Percentiles rank a stretch among this genome's conserved stretches.
Evolutionary conservation across 2,329 filamentous ascomycete genomes (phyloP).

Genomic region (Cordyceps pruinosa): DNA sequence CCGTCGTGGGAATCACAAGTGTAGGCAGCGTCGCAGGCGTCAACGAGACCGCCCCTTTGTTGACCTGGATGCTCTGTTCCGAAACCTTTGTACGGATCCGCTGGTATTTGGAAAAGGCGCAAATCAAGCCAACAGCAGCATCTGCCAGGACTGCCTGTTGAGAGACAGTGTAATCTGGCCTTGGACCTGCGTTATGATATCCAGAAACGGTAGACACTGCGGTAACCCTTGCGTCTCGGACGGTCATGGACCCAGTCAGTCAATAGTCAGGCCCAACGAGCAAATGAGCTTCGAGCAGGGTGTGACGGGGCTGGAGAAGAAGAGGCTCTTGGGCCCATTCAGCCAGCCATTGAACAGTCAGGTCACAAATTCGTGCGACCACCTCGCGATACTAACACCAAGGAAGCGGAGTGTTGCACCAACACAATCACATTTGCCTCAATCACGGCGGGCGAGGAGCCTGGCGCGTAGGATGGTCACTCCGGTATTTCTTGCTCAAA

Average conservation of each 20-base stretch:
- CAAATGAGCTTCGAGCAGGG: not conserved
- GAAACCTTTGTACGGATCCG: not conserved
- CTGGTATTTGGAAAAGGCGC: not conserved
- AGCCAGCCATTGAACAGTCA: not conserved
- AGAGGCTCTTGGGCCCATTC: not conserved
- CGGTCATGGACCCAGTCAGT: not conserved
- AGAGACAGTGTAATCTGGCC: not conserved
- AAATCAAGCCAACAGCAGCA: not conserved
- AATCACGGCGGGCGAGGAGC: not conserved
- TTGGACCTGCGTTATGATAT: not conserved
- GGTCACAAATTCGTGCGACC: slow-evolving; percentile 2
- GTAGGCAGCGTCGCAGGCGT: no score
- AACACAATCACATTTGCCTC: not conserved
- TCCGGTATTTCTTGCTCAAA: not conserved
- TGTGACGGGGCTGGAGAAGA: not conserved
- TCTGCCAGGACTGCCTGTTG: no score
- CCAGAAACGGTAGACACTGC: not conserved
- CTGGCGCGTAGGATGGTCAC: not conserved
- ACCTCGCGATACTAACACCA: not conserved
- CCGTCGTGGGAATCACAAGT: not conserved
- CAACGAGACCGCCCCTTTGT: not conserved
- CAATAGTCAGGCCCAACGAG: not conserved
- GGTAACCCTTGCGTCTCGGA: not conserved
- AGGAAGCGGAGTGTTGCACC: not conserved
- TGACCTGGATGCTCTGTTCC: not conserved